These are phyloP conservation scores for Collybia mongolica DNA, from an alignment of 768 basidiomycete genomes.

Conservation along the genomic window DNA sequence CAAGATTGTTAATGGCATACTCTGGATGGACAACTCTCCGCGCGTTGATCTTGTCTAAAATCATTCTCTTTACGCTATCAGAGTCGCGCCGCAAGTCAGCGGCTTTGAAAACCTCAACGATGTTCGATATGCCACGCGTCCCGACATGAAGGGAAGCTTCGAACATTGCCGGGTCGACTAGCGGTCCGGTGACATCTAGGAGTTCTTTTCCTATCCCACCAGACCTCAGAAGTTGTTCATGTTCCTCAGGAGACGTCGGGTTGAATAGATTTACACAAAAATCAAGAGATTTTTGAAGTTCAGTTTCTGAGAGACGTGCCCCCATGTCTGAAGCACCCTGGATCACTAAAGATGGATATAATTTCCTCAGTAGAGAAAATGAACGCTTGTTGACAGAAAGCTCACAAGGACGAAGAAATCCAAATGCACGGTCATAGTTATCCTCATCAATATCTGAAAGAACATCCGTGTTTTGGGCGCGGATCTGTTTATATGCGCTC, in stretches of 20 bases:
- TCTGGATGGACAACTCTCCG: conserved; percentile 68
- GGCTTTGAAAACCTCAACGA: conserved; percentile 4
- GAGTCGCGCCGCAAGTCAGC: conserved; percentile 14
- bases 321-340: conserved; percentile 83
- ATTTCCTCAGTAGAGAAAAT: conserved; percentile 1
- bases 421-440: conserved; percentile 69
- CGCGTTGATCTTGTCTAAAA: conserved; percentile 69
- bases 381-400: not conserved
- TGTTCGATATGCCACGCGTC: not conserved
- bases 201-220: conserved; percentile 34
- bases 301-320: conserved; percentile 63
- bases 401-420: conserved; percentile 59
- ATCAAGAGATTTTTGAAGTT: conserved; percentile 73
- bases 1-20: conserved; percentile 66
- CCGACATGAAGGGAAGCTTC: conserved; percentile 31
- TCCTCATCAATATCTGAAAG: conserved; percentile 66
- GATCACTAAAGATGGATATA: conserved; percentile 65
- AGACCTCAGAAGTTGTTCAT: conserved; percentile 35
- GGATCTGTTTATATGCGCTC: conserved; percentile 75
- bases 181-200: conserved; percentile 52
- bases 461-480: conserved; percentile 52
- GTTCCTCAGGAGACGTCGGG: conserved; percentile 64
- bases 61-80: conserved; percentile 44
- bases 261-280: conserved; percentile 76
- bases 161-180: conserved; percentile 42